These are phyloP conservation scores for Thalassiosira profunda DNA, from an alignment of 108 stramenopile species.

Conservation along the genomic window DNA sequence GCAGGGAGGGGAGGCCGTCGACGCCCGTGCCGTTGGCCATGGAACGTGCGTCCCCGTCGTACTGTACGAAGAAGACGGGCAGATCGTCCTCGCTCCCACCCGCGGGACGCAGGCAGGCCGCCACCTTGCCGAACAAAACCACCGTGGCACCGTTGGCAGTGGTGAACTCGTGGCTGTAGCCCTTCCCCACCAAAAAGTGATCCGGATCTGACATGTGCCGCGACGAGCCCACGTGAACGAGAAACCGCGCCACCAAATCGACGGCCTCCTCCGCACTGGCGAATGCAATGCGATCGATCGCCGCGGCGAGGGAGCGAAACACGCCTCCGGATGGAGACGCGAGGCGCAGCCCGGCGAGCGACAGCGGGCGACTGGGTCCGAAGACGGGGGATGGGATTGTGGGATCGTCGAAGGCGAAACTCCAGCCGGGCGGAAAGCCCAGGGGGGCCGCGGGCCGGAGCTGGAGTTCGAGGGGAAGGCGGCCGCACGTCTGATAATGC, in stretches of 20 bases:
- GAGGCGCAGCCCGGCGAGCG: constrained; percentile 22
- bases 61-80: constrained; percentile 30
- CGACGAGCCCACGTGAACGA: constrained; percentile 13
- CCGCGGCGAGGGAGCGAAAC: constrained; percentile 24
- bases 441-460: too few species aligned
- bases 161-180: constrained; percentile 23
- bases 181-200: constrained; percentile 37
- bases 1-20: background rate
- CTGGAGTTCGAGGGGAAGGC: too few species aligned
- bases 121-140: constrained; percentile 28
- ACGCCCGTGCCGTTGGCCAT: background rate
- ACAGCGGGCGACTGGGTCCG: background rate
- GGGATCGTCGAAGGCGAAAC: constrained; percentile 45
- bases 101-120: constrained; percentile 14
- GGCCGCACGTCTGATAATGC: too few species aligned
- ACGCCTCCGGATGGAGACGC: constrained; percentile 3
- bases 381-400: constrained; percentile 1
- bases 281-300: constrained; percentile 18
- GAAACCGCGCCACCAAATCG: constrained; percentile 15
- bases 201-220: constrained; percentile 10
- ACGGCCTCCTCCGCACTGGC: constrained; percentile 7
- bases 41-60: constrained; percentile 19
- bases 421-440: constrained; percentile 42
- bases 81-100: background rate
- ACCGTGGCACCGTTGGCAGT: background rate